Evolutionary conservation across 2,329 filamentous ascomycete genomes (phyloP).

Genomic region (Xylariaceae sp.): DNA sequence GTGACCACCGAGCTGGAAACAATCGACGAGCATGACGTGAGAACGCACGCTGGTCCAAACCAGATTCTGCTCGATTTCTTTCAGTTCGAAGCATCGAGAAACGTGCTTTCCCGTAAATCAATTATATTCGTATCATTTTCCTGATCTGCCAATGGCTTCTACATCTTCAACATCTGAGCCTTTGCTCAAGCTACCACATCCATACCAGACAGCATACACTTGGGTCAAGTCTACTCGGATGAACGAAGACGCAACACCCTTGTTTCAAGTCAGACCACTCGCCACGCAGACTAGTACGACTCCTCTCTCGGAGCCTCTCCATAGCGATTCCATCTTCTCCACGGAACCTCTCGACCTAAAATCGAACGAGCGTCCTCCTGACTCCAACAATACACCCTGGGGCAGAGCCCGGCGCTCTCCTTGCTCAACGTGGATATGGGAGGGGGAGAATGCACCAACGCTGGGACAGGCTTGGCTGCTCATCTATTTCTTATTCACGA

Average conservation of each 20-base stretch:
- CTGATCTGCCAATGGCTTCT: background rate
- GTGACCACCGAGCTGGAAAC: too few relatives aligned
- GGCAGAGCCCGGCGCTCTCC: slow-evolving; percentile 53
- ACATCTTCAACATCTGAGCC: slow-evolving; percentile 33
- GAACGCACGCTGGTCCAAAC: too few relatives aligned
- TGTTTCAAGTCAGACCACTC: slow-evolving; percentile 35
- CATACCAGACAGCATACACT: slow-evolving; percentile 45
- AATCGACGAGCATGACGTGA: too few relatives aligned
- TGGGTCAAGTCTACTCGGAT: slow-evolving; percentile 34
- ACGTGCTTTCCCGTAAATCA: background rate
- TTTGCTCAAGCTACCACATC: slow-evolving; percentile 47
- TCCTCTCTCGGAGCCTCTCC: slow-evolving; percentile 30
- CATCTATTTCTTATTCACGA: slow-evolving; percentile 49
- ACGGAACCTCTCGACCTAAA: slow-evolving; percentile 45
- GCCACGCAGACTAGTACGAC: slow-evolving; percentile 27
- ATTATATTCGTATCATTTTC: background rate
- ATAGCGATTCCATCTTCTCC: slow-evolving; percentile 39
- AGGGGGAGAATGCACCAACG: slow-evolving; percentile 37
- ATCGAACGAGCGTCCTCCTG: slow-evolving; percentile 45
- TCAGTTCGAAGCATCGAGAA: background rate
- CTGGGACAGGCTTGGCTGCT: slow-evolving; percentile 51
- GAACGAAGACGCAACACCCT: slow-evolving; percentile 23
- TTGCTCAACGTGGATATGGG: slow-evolving; percentile 43
- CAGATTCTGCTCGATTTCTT: background rate
- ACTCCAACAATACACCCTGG: slow-evolving; percentile 54